Base-by-base conservation (phyloP, 768 basidiomycete species). In the Lentinula sp. region DNA sequence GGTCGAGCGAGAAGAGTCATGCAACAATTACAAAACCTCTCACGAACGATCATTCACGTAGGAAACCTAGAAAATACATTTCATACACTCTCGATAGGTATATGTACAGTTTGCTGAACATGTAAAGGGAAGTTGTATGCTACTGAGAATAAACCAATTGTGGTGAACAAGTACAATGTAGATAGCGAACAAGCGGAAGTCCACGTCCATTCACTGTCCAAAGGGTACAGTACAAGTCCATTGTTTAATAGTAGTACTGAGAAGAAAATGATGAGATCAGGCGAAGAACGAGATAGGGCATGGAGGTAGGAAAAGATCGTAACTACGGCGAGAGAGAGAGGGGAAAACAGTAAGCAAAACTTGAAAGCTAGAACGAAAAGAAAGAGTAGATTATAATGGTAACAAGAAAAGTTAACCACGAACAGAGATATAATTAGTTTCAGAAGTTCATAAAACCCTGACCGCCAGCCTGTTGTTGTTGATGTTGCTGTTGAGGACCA, bases 151-250 rank as follows among this genome's bases (percentile, higher is more conserved):
- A 37, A 54, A 54, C 45, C 42, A 61, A 61, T 56, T 56, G 51
- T 28, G 52, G 45, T 68, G 66, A 72, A 79, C 72, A 72, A 76
- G 74, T 80, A 81, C 81, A 75, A 73, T 80, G 80, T 81, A 77
- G 72, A 71, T 71, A 79, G 75, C 77, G 77, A 79, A 76, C 73
- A 75, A 73, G 68, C 77, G 75, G 75, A 20, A 61, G 74, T 79
- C 80, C 78, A 74, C 72, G 81, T 83, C 81, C 82, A 76, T 81
- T 80, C 78, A 80, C 76, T 75, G 77, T 81, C 78, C 80, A 50
- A 52, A 36, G 32, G 13, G 28, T 52, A 50, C 74, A 70, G 39
- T 61, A 41, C 45, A 57, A 50, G 56, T 55, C 41, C 51, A 54
- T 54, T 33, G 20, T 56, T 23, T 39, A 37, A 20, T 23, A 54